These are phyloP conservation scores for Leptographium radiaticola DNA, from an alignment of 2,329 filamentous ascomycete genomes.

Conservation along the genomic window DNA sequence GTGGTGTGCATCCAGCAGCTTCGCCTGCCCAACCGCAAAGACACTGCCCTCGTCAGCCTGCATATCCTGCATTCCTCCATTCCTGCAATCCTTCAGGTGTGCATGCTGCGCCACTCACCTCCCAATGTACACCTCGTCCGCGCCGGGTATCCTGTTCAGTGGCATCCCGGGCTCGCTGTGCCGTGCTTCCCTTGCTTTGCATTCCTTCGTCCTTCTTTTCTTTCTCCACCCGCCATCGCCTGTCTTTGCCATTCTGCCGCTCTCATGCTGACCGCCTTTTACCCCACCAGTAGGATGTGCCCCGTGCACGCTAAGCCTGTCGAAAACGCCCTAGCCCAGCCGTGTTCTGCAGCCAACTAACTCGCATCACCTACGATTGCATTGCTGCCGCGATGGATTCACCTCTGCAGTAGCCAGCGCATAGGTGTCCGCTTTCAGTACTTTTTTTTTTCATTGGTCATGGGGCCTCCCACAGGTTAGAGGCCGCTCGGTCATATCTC, in stretches of 20 bases:
- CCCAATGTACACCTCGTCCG: slow-evolving; percentile 63
- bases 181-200: background rate
- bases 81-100: no score
- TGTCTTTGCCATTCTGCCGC: background rate
- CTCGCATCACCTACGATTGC: no score
- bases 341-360: no score
- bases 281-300: no score
- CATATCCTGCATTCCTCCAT: no score
- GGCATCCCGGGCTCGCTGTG: slow-evolving; percentile 29
- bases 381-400: background rate
- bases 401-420: background rate
- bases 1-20: slow-evolving; percentile 51
- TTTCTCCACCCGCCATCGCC: background rate
- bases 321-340: no score
- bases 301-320: no score
- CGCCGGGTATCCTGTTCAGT: slow-evolving; percentile 54
- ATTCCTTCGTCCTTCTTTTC: background rate
- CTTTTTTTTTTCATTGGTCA: background rate
- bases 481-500: background rate
- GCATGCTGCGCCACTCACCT: slow-evolving; percentile 52
- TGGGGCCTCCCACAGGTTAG: background rate
- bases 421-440: background rate
- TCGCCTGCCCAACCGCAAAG: slow-evolving; percentile 60
- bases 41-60: slow-evolving; percentile 48
- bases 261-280: background rate